Evolutionary conservation across 306 rosid species (phyloP).

Genomic region (Cicer chorassanicum): DNA sequence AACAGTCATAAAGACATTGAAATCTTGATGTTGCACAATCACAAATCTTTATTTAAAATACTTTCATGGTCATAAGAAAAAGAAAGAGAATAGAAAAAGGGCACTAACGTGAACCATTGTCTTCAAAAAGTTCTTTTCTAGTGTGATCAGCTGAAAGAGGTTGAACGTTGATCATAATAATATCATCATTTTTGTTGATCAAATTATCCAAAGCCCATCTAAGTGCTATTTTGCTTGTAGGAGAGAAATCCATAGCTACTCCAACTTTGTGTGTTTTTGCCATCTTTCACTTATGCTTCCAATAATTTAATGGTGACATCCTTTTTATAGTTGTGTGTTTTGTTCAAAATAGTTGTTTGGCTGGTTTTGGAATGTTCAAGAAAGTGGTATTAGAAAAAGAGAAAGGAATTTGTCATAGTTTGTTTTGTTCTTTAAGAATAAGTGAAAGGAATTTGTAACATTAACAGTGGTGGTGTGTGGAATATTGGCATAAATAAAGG

Average conservation of each 20-base stretch:
- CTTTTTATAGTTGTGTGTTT: slow-evolving; percentile 23
- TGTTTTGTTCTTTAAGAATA: slow-evolving; percentile 35
- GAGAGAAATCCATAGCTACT: slow-evolving; percentile 77
- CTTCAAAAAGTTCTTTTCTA: slow-evolving; percentile 64
- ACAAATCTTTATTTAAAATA: background rate
- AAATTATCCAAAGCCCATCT: slow-evolving; percentile 71
- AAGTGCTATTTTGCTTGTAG: slow-evolving; percentile 74
- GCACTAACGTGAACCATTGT: slow-evolving; percentile 67
- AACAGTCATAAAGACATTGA: background rate
- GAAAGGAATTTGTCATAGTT: background rate
- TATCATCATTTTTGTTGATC: slow-evolving; percentile 53
- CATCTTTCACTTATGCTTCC: slow-evolving; percentile 37
- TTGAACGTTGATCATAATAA: slow-evolving; percentile 71
- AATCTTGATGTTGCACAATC: background rate
- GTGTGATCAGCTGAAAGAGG: slow-evolving; percentile 65
- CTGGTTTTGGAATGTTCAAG: slow-evolving; percentile 41
- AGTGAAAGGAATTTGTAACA: slow-evolving; percentile 12
- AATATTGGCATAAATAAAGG: slow-evolving; percentile 48
- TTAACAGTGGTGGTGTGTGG: slow-evolving; percentile 17
- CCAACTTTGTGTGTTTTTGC: slow-evolving; percentile 60
- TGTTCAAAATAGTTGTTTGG: slow-evolving; percentile 1
- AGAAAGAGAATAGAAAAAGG: background rate
- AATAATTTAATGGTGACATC: background rate
- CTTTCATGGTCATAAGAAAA: background rate
- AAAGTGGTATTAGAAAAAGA: slow-evolving; percentile 27